Evolutionary conservation across 495 filamentous ascomycete species (phyloP), one percentile per base, ranked within the genome.

Genomic region (Penicillium cataractarum): DNA sequence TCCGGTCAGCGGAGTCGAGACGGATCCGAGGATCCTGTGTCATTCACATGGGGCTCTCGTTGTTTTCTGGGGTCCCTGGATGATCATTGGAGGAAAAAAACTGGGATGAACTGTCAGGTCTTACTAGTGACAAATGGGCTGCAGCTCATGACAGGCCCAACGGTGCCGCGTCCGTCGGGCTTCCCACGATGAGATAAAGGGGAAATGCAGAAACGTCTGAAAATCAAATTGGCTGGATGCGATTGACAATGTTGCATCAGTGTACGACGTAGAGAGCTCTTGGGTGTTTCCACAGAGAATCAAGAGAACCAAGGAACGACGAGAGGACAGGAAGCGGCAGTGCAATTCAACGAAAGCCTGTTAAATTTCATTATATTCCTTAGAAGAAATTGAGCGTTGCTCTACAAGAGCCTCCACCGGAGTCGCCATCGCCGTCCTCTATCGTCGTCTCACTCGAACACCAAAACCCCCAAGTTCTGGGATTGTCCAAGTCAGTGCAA

Each of bases 221-320:
- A 15, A 27, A 17, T 15, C 13, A 27, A 27, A 29, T 24, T 29
- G 46, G 10, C 46, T 29, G 26, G 61, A 44, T 56, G 65, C 37
- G 32, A 44, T 66, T 68, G 62, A 65, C 64, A 63, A 74, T 71
- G 76, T 77, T 69, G 73, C 74, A 78, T 74, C 71, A 71, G 65
- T 74, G 72, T 78, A 68, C 70, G 71, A 61, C 67, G 68, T 61
- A 50, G 60, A 61, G 48, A 46, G 54, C 56, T 64, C 58, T 57
- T 60, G 54, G 55, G 39, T 42, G 51, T 49, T 52, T 61, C 58
- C 58, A 32, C 21, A 27, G 50, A 42, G 8, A 46, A 21, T 10
- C 10, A 49, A 27, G 22, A 37, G n/a, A 33, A n/a, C 21, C 8
- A 48, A 57, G 22, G 39, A 29, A 44, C 24, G 52, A 44, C 17